Evolutionary conservation across 805 yeast genomes (phyloP), one percentile per base, ranked within the genome.

Genomic region (Ogataea degrootiae): DNA sequence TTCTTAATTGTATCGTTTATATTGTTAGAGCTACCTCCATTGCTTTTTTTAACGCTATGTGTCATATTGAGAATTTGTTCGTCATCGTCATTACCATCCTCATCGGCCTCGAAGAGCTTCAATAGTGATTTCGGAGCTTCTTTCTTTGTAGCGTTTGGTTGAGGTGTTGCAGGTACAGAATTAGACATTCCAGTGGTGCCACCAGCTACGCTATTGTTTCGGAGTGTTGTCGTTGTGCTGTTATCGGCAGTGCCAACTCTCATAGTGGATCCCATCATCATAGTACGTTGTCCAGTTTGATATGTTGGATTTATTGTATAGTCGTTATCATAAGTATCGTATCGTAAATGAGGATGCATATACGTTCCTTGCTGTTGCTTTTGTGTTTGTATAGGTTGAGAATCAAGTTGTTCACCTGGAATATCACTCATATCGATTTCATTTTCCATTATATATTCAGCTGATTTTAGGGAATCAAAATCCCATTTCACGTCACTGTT

Each of bases 391-490:
- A 26, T 26, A 9, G 4, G 2, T 19, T 44, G 43, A 26, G 46
- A 44, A 8, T 46, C 23, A 16, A 36, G 11, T 31, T 41, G 37
- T 29, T 53, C 53, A 14, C 42, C 44, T 17, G 50, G 50, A 26
- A 53, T 48, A 26, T 57, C 58, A 17, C 54, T 59, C 15, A 63
- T 55, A 50, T 79, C 74, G 39, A 84, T 80, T 45, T 83, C 87
- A 61, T 84, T 83, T 43, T 84, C 90, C 42, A 85, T 65, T 34
- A 86, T 82, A 61, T 85, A 86, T 52, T 86, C 92, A 34, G 80
- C 75, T 38, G 85, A 77, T 59, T 85, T 83, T 46, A 87, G 67
- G 0, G 94, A 85, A 63, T 89, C 96, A 59, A 89, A 89, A 67
- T 89, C 96, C 97, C 96, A 89, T 61, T 85, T 83, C 21, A 85